Base-by-base conservation (phyloP, 495 filamentous ascomycete genomes). In the Neurospora discreta region DNA sequence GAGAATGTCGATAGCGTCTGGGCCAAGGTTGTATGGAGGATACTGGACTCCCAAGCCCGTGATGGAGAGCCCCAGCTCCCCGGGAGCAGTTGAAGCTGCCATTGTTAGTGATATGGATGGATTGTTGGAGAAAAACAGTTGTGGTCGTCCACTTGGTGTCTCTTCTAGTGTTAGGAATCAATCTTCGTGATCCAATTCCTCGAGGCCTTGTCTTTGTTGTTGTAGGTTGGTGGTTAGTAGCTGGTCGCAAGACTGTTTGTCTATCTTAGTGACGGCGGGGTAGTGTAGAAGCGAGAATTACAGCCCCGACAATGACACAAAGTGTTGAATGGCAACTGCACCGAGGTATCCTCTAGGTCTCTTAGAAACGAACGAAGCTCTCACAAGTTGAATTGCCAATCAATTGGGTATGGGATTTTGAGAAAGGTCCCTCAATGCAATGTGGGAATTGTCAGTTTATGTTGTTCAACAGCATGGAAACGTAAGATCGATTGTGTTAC, bases 61-160 rank as follows among this genome's bases (percentile, higher is more conserved):
- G 70, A 88, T 85, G 42, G 83, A 84, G 76, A 87, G 86, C 36
- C 83, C 81, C 71, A 86, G 79, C 69, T 83, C 82, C 69, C 77
- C 78, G 41, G 71, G 39, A 7, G 70, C 73, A 16, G 71, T 26
- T 38, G 72, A 36, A 33, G 74, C 71, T 68, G 78, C 77, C 78
- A 80, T 80, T 18, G 43, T 69, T 71, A 23, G 65, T 40, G 71
- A 30, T 18, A 15, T 33, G 26, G 39, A 40, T 9, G 20, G 30
- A 26, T 9, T 38, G 18, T 36, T 10, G 42, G n/a, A 2, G 42
- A 9, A 44, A 18, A 42, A 26, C 10, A n/a, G 13, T 20, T 26
- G 42, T 71, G 39, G 9, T 13, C 16, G 41, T 70, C 68, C 71
- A 77, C 76, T 78, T 74, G 71, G 40, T 13, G 69, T 30, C 9